Evolutionary conservation across 768 basidiomycete species (phyloP).

Genomic region (Lactifluus piperatus): DNA sequence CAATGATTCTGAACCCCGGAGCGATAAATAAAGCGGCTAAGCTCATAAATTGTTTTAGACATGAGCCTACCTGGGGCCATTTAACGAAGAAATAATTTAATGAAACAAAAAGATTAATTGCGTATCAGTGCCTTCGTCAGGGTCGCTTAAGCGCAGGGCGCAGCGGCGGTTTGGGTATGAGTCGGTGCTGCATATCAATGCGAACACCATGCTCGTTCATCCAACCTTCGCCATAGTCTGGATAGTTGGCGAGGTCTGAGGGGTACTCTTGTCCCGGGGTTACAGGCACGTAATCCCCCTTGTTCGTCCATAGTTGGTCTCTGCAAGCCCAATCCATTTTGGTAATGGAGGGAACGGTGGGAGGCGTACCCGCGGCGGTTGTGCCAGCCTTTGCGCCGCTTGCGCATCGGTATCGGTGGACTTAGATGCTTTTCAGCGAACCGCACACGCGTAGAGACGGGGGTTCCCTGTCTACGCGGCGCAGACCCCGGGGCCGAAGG

Average conservation of each 20-base stretch:
- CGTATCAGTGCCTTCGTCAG: background rate
- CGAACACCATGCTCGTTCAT: slow-evolving; percentile 78
- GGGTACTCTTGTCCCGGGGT: slow-evolving; percentile 54
- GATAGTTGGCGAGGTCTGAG: slow-evolving; percentile 61
- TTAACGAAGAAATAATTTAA: background rate
- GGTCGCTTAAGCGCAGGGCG: slow-evolving; percentile 61
- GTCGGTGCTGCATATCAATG: slow-evolving; percentile 70
- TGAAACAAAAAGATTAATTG: background rate
- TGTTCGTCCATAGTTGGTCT: slow-evolving; percentile 82
- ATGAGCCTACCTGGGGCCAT: background rate
- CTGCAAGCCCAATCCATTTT: slow-evolving; percentile 31
- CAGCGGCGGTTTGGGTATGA: slow-evolving; percentile 61
- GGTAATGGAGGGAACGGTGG: no score
- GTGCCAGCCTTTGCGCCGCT: slow-evolving; percentile 69
- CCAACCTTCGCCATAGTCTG: slow-evolving; percentile 68
- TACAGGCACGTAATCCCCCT: slow-evolving; percentile 57
- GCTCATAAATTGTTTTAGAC: slow-evolving; percentile 10
- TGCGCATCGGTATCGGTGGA: slow-evolving; percentile 52
- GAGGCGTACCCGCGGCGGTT: slow-evolving; percentile 58
- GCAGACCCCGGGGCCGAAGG: slow-evolving; percentile 3
- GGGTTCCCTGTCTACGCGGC: slow-evolving; percentile 30
- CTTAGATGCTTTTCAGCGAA: slow-evolving; percentile 62
- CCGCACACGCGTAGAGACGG: slow-evolving; percentile 37
- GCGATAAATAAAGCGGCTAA: slow-evolving; percentile 10
- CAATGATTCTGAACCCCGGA: background rate